Base-by-base conservation (phyloP, 305 asterid genomes). In the Fraxinus sp. region DNA sequence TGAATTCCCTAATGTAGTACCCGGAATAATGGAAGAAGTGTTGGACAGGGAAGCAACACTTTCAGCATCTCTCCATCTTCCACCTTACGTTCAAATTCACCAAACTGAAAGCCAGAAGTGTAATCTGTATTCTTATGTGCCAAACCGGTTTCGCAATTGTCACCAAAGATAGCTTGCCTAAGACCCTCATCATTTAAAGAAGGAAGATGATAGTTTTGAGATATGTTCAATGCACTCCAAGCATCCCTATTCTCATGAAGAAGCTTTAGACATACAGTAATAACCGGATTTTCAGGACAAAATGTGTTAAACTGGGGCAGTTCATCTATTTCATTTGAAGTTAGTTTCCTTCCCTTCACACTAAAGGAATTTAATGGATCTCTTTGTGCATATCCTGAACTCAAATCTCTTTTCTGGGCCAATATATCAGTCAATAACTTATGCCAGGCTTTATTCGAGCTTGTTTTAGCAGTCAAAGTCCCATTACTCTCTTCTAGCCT, bases 21-120 rank as follows among this genome's bases (percentile, higher is more conserved):
- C 99, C 86, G 86, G 82, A 93, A 92, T 85, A 88, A 84, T 79
- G 98, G 99, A 90, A 96, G 99, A 87, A 96, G 88, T 41, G 99
- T 93, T 66, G 98, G 98, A 89, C 88, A 96, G 33, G 99, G 99
- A 87, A 93, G 88, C 89, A 94, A 79, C 74, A 30, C 90, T 86
- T 92, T 97, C 49, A 94, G 92, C 89, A 90, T 83, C 77, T 91
- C 90, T 71, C 90, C 82, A 78, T 96, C 98, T 85, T 93, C 92
- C 62, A 52, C 22, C 9, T 52, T 5, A 77, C 79, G 82, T 86
- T 91, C 97, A 84, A 86, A 84, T 78, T 90, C 94, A 85, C 89
- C 93, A 84, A 91, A 94, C 86, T 83, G 93, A 86, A 90, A 92
- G 74, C 95, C 93, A 72, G 79, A 92, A 83, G 87, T 78, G 85